Conservation (phyloP, 179 eudicot species). For the Beta lomatogona region DNA sequence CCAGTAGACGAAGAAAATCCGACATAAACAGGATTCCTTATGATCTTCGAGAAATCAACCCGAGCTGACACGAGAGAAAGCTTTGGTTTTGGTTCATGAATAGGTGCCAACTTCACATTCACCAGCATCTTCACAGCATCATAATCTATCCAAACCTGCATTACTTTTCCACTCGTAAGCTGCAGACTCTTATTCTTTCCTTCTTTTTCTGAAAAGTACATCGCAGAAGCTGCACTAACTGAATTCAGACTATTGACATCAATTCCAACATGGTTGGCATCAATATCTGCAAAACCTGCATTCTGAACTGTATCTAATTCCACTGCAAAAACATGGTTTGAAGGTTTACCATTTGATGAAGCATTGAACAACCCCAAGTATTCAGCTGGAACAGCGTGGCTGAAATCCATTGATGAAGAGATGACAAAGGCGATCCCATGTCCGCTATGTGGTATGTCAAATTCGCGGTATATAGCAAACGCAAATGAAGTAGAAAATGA, state of each 20-base stretch:
- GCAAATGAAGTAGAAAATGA: constrained; percentile 30
- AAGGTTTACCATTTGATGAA: constrained; percentile 27
- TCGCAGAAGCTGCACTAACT: constrained; percentile 8
- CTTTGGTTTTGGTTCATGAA: constrained; percentile 25
- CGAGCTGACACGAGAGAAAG: constrained; percentile 26
- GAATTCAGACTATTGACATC: constrained; percentile 40
- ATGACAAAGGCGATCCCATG: constrained; percentile 30
- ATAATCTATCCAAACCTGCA: constrained; percentile 49
- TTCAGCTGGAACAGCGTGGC: constrained; percentile 12
- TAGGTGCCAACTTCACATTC: constrained; percentile 36
- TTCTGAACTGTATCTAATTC: constrained; percentile 38
- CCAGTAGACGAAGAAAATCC: constrained; percentile 47
- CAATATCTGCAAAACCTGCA: constrained; percentile 17
- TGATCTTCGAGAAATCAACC: constrained; percentile 26
- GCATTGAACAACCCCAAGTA: constrained; percentile 39
- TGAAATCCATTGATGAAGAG: constrained; percentile 25
- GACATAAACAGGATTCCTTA: constrained; percentile 30
- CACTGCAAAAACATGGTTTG: constrained; percentile 37
- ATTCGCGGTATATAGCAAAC: constrained; percentile 26
- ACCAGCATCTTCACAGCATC: constrained; percentile 24
- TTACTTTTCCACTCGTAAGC: constrained; percentile 34
- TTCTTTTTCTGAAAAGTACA: constrained; percentile 8
- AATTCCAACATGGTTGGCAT: constrained; percentile 46
- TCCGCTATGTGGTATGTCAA: constrained; percentile 20
- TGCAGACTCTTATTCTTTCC: constrained; percentile 19